phyloP scores from a whole-genome alignment of 2,329 filamentous ascomycete genomes.

The Incumbomyces delicatus region DNA sequence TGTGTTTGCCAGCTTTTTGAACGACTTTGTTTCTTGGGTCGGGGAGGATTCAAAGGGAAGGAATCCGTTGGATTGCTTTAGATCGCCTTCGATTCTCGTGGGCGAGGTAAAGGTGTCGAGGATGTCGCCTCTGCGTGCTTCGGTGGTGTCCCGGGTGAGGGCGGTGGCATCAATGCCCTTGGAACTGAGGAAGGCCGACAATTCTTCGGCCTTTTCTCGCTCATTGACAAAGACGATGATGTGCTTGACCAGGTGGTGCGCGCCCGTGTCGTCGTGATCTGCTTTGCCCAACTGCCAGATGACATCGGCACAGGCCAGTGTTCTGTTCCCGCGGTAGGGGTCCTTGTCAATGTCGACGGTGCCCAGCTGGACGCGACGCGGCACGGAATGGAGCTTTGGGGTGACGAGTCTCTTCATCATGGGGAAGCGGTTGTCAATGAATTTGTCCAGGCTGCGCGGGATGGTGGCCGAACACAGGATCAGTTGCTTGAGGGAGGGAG shows the following conservation, averaged over 20 bases:
- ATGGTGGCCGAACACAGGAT: constrained; percentile 95
- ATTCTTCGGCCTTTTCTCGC: constrained; percentile 73
- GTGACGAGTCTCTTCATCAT: constrained; percentile 79
- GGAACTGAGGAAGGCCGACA: constrained; percentile 65
- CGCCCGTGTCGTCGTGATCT: constrained; percentile 50
- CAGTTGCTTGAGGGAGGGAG: constrained; percentile 73
- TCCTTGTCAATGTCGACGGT: constrained; percentile 85
- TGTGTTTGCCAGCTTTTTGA: constrained; percentile 53
- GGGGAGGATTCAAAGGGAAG: constrained; percentile 31
- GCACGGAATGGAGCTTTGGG: constrained; percentile 91
- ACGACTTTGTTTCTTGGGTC: constrained; percentile 22
- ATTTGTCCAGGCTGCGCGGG: constrained; percentile 75
- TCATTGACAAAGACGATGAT: constrained; percentile 97
- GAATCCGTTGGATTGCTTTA: constrained; percentile 24
- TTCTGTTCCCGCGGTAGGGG: constrained; percentile 89
- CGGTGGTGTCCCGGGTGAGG: constrained; percentile 72
- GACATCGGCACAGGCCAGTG: constrained; percentile 84
- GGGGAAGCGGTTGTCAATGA: constrained; percentile 72
- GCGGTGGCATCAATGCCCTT: constrained; percentile 87
- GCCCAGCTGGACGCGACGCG: constrained; percentile 83
- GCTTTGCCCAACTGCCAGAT: constrained; percentile 90
- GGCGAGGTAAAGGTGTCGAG: constrained; percentile 60
- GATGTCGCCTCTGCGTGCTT: constrained; percentile 66
- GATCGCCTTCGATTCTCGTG: constrained; percentile 18
- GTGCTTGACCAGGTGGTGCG: constrained; percentile 50